A percentile compares a stretch with the other conserved stretches of the same genome.
These are phyloP conservation scores for Bacidia gigantensis DNA, from an alignment of 495 filamentous ascomycete species.

Conservation along the genomic window DNA sequence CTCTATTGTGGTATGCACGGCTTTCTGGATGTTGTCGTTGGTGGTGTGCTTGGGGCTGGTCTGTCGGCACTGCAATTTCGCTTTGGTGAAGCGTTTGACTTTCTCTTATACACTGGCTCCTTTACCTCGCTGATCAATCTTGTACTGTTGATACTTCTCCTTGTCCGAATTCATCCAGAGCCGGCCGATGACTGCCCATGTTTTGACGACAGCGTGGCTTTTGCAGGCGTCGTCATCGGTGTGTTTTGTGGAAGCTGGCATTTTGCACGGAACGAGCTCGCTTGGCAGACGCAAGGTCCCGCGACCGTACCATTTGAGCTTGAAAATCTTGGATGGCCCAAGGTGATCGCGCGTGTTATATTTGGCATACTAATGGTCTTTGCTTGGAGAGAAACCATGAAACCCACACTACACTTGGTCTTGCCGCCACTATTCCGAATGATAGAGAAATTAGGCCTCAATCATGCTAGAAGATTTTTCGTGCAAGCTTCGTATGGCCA, in stretches of 20 bases:
- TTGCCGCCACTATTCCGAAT: constrained; percentile 80
- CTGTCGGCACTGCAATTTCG: constrained; percentile 57
- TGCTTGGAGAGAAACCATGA: constrained; percentile 75
- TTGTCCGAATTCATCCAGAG: constrained; percentile 86
- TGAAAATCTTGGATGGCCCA: constrained; percentile 45
- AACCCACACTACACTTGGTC: constrained; percentile 60
- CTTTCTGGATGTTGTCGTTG: constrained; percentile 76
- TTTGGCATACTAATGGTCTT: constrained; percentile 74
- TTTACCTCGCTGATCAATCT: constrained; percentile 45
- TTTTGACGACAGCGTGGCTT: constrained; percentile 92
- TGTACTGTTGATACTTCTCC: constrained; percentile 48
- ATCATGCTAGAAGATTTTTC: constrained; percentile 76
- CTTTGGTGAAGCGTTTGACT: constrained; percentile 53
- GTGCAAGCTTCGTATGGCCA: constrained; percentile 67
- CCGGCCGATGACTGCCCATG: constrained; percentile 95
- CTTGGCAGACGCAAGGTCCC: constrained; percentile 43
- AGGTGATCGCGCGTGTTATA: constrained; percentile 49
- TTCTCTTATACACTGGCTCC: constrained; percentile 43
- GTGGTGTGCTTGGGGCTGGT: constrained; percentile 56
- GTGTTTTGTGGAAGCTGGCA: constrained; percentile 71
- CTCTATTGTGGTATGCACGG: constrained; percentile 99
- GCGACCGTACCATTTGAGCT: constrained; percentile 52
- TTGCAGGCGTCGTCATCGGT: constrained; percentile 78
- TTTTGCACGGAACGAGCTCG: constrained; percentile 41
- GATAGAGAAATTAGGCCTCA: constrained; percentile 63